Conservation (phyloP, 192 early-diverging fungal genomes). For the Coemansia biformis region DNA sequence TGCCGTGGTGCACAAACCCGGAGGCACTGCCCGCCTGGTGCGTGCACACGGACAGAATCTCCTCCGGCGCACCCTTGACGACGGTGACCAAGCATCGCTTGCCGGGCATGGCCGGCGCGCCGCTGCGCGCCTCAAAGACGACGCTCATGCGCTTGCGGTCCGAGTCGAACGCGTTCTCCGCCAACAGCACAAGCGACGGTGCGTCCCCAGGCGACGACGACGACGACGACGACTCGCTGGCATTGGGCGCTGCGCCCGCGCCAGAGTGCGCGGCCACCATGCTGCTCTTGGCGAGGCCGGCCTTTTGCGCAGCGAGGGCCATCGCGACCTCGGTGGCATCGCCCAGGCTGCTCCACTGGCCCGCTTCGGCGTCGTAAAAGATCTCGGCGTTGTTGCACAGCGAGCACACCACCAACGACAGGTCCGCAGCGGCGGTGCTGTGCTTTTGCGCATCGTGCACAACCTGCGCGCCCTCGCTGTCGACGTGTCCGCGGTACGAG, state of each 20-base stretch:
- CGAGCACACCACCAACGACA: constrained; percentile 69
- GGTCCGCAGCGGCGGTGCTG: constrained; percentile 61
- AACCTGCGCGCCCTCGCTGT: constrained; percentile 30
- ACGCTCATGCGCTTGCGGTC: constrained; percentile 96
- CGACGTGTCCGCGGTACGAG: constrained; percentile 58
- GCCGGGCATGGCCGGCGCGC: neutral
- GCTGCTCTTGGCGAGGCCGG: constrained; percentile 59
- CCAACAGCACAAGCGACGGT: constrained; percentile 50
- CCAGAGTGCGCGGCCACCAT: constrained; percentile 4
- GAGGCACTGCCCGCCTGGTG: constrained; percentile 18
- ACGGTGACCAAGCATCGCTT: constrained; percentile 56
- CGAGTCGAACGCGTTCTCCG: constrained; percentile 87
- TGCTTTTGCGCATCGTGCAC: constrained; percentile 49
- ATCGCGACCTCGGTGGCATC: constrained; percentile 97
- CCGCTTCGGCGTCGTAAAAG: constrained; percentile 51
- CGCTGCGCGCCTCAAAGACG: constrained; percentile 51
- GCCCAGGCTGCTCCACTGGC: constrained; percentile 69
- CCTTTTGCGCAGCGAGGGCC: constrained; percentile 78
- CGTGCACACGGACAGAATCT: constrained; percentile 60
- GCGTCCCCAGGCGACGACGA: neutral
- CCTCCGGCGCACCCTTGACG: constrained; percentile 91
- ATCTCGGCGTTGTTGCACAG: constrained; percentile 87
- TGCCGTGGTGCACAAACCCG: constrained; percentile 29
- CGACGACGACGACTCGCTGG: neutral
- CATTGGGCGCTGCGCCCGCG: neutral